phyloP scores from a whole-genome alignment of 208 protist species.

The Polymyxa betae region DNA sequence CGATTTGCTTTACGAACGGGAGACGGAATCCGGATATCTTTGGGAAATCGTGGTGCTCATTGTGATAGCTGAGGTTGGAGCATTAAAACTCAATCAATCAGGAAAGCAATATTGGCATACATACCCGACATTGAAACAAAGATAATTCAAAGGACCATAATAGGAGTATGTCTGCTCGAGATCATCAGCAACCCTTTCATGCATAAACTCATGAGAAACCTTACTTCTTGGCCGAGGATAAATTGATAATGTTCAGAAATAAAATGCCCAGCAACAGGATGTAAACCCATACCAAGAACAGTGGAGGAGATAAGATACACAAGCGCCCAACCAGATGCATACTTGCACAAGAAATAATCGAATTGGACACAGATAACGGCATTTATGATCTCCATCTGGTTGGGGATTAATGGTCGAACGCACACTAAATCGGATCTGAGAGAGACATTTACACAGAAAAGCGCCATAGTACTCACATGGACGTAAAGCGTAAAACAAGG shows the following conservation, averaged over 20 bases:
- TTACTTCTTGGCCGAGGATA: conserved; percentile 68
- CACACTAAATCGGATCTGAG: conserved; percentile 64
- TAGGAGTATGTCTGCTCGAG: conserved; percentile 93
- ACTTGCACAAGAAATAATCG: conserved; percentile 67
- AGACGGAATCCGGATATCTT: conserved; percentile 85
- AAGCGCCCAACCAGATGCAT: conserved; percentile 75
- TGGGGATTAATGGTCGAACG: conserved; percentile 66
- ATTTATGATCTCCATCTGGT: conserved; percentile 64
- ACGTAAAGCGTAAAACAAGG: conserved; percentile 84
- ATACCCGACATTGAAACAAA: conserved; percentile 62
- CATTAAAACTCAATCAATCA: not conserved
- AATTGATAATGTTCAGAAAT: conserved; percentile 89
- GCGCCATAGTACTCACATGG: conserved; percentile 61
- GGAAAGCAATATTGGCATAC: not conserved
- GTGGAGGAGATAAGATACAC: conserved; percentile 79
- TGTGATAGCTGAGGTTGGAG: conserved; percentile 93
- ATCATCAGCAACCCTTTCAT: not conserved
- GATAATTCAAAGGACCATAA: conserved; percentile 86
- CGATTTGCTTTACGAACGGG: conserved; percentile 80
- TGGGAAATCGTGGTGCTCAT: conserved; percentile 96
- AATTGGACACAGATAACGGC: conserved; percentile 67
- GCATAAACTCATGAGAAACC: not conserved
- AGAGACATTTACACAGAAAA: not conserved
- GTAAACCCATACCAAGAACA: conserved; percentile 81
- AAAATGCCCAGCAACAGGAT: conserved; percentile 85